Evolutionary conservation across 805 yeast genomes (phyloP), one percentile per base, ranked within the genome.

Genomic region (Yamadazyma philogaea): DNA sequence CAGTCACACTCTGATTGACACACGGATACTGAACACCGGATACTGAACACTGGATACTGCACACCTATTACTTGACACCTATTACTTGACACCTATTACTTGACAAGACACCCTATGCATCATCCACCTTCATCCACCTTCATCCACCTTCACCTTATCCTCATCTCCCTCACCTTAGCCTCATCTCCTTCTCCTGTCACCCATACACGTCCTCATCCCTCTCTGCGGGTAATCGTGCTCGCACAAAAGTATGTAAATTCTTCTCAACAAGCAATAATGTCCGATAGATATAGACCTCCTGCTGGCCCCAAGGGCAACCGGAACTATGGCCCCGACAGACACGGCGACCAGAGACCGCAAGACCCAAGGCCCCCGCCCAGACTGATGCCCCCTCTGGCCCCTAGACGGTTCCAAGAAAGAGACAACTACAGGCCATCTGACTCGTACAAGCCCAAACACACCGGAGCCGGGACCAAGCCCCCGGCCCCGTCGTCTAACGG

Each of bases 241-340:
- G 28, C 18, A 17, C 24, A 17, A 14, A 14, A 4, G 19, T 18
- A 32, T 10, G 12, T 15, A 14, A 34, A 34, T 21, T 34, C 37
- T 34, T 21, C 27, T 34, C 27, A 32, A 32, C 35, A 32, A n/a
- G 16, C 27, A n/a, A 37, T 22, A 34, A 64, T 64, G 70, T 61
- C 68, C 26, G 70, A 64, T 32, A 55, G 64, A 42, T 61, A 60
- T 44, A 63, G 66, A 51, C 61, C 51, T 11, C 42, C 53, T 15
- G 19, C 44, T 21, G 48, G 53, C 3, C 52, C 67, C 4, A 60
- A 54, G 39, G 52, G 60, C 14, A 46, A 37, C 11, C 19, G 36
- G 14, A 14, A 15, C n/a, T 19, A 12, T 27, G 27, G 16, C 15
- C 21, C 30, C 7, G 15, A 16, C 17, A 16, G 37, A 2, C 42